Evolutionary conservation across 768 basidiomycete genomes (phyloP).

Genomic region (Phaeotremella fagi): DNA sequence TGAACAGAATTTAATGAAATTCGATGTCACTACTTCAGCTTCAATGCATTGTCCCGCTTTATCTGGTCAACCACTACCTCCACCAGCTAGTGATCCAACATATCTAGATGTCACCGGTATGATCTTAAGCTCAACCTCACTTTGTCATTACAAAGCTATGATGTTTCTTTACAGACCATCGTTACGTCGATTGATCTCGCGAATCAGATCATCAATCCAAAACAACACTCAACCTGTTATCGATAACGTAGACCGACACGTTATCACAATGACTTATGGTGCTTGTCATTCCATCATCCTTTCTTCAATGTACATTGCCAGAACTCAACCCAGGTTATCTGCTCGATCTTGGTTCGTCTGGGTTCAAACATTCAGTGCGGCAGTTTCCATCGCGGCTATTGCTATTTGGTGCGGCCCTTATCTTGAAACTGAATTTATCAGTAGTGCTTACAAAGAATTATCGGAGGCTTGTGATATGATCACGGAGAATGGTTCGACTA

Average conservation of each 20-base stretch:
- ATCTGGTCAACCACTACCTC: slow-evolving; percentile 19
- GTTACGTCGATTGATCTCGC: slow-evolving; percentile 29
- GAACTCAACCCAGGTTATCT: slow-evolving; percentile 33
- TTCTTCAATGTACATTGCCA: slow-evolving; percentile 25
- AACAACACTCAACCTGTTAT: slow-evolving; percentile 6
- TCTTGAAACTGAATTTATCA: slow-evolving; percentile 27
- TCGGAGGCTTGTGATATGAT: slow-evolving; percentile 37
- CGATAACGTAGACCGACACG: slow-evolving; percentile 21
- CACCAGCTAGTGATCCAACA: slow-evolving; percentile 9
- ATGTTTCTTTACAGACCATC: slow-evolving; percentile 39
- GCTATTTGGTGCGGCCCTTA: slow-evolving; percentile 42
- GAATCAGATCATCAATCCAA: slow-evolving; percentile 9
- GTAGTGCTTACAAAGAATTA: slow-evolving; percentile 31
- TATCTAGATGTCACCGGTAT: slow-evolving; percentile 14
- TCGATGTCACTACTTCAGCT: slow-evolving; percentile 15
- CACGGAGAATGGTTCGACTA: slow-evolving; percentile 23
- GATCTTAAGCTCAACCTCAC: slow-evolving; percentile 20
- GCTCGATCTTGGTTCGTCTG: slow-evolving; percentile 36
- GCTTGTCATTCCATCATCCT: slow-evolving; percentile 37
- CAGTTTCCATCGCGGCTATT: slow-evolving; percentile 38
- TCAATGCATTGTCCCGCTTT: slow-evolving; percentile 29
- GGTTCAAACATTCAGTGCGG: slow-evolving; percentile 42
- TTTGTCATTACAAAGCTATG: slow-evolving; percentile 42
- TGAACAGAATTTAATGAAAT: slow-evolving; percentile 19
- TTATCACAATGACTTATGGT: slow-evolving; percentile 25